phyloP scores from a whole-genome alignment of 495 filamentous ascomycete genomes.

The Lasiosphaeria hispida region DNA sequence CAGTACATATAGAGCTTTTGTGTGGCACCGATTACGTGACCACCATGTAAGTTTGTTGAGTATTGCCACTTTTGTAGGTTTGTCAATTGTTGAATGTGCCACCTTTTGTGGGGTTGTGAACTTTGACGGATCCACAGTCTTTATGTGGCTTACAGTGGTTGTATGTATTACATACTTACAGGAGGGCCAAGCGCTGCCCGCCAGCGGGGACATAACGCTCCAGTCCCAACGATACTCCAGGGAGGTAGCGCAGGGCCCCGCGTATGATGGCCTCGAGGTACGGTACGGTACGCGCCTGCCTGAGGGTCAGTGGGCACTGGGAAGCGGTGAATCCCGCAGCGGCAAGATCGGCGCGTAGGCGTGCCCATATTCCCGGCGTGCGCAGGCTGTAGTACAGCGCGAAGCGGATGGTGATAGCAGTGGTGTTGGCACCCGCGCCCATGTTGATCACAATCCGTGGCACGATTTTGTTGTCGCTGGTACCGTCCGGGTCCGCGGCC shows the following conservation, averaged over 20 bases:
- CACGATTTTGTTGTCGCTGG: constrained; percentile 25
- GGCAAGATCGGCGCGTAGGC: constrained; percentile 42
- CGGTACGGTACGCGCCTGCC: constrained; percentile 16
- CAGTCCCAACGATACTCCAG: constrained; percentile 43
- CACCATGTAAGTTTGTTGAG: too few species aligned
- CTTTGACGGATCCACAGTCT: too few species aligned
- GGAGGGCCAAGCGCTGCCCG: constrained; percentile 22
- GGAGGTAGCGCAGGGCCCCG: constrained; percentile 52
- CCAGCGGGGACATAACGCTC: constrained; percentile 46
- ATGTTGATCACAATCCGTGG: constrained; percentile 34
- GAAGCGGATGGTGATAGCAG: constrained; percentile 46
- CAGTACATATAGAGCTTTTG: too few species aligned
- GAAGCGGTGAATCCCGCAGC: constrained; percentile 7
- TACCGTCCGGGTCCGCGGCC: constrained; percentile 19
- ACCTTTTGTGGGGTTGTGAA: too few species aligned
- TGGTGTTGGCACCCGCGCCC: constrained; percentile 55
- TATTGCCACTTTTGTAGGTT: too few species aligned
- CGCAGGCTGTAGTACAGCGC: constrained; percentile 53
- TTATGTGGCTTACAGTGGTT: too few species aligned
- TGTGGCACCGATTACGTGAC: too few species aligned
- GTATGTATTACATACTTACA: too few species aligned
- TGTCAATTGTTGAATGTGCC: too few species aligned
- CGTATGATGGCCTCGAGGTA: constrained; percentile 55
- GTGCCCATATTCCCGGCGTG: constrained; percentile 37
- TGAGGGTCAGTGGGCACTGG: constrained; percentile 13